phyloP scores from a whole-genome alignment of 1,284 basidiomycete species.

The Singerocomus rubriflavus region DNA sequence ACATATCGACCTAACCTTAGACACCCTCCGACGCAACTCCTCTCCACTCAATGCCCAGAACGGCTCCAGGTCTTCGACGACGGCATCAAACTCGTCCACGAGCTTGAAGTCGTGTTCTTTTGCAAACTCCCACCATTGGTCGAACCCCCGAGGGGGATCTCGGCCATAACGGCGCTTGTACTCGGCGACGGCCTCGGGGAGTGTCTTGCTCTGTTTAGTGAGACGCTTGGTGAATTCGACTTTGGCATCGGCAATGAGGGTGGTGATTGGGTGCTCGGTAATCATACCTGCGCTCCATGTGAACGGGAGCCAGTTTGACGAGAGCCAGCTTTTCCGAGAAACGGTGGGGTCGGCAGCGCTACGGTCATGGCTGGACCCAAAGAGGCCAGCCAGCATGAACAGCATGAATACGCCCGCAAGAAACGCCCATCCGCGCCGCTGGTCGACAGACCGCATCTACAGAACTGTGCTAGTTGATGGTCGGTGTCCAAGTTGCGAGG shows the following conservation, averaged over 20 bases:
- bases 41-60: slow-evolving; percentile 74
- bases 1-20: slow-evolving; percentile 48
- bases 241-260: slow-evolving; percentile 79
- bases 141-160: slow-evolving; percentile 85
- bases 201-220: slow-evolving; percentile 69
- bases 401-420: slow-evolving; percentile 45
- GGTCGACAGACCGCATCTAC: slow-evolving; percentile 19
- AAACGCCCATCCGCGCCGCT: slow-evolving; percentile 42
- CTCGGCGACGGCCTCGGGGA: slow-evolving; percentile 71
- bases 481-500: slow-evolving; percentile 2
- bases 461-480: background rate
- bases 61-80: slow-evolving; percentile 77
- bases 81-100: slow-evolving; percentile 87
- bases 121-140: slow-evolving; percentile 86
- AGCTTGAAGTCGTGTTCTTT: slow-evolving; percentile 71
- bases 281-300: slow-evolving; percentile 4
- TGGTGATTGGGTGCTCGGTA: slow-evolving; percentile 72
- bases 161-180: slow-evolving; percentile 76
- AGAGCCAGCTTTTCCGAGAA: slow-evolving; percentile 16
- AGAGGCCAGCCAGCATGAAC: slow-evolving; percentile 58
- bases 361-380: slow-evolving; percentile 37
- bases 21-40: slow-evolving; percentile 68
- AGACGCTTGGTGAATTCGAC: slow-evolving; percentile 64
- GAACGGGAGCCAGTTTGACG: slow-evolving; percentile 20
- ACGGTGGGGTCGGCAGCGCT: slow-evolving; percentile 3